Evolutionary conservation across 2,329 filamentous ascomycete genomes (phyloP), one percentile per base, ranked within the genome.

Genomic region (Colletotrichum camelliae): DNA sequence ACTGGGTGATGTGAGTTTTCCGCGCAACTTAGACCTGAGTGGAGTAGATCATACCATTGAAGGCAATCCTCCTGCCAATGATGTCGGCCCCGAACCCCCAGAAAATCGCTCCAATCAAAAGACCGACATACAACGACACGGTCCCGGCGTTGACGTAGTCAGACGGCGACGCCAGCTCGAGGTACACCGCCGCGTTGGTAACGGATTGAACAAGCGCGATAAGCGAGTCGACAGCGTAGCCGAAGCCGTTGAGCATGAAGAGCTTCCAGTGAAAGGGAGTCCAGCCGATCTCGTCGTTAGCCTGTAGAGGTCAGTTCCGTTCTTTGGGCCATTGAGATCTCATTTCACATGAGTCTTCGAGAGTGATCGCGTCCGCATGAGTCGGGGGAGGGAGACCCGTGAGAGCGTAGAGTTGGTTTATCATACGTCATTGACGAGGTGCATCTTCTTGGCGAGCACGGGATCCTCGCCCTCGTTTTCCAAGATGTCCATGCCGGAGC

Each of bases 371-470:
- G 21, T 43, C 61, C 24, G 35, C 31, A 18, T 8, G 62, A 16
- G 27, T n/a, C 24, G 31, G 61, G 24, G 24, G 24, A 27, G 24
- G 15, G 55, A 57, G 37, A 64, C 37, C 33, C 33, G 27, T 21
- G 58, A 72, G 66, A 31, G 39, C 13, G n/a, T 9, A 29, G 48
- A 60, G 43, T 67, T 37, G 48, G 27, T 60, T 6, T 27, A 27
- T 67, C 89, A 84, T 79, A 91, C 91, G 82, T 94, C 89, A 81
- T 94, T 94, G 75, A 94, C 89, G 33, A 94, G 85, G 78, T 92
- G 89, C 91, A 94, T 94, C 82, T 94, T 94, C 55, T 89, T 89
- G 79, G 91, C 90, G 60, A 94, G 84, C 2, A 89, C 91, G 6
- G 91, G 90, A 80, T 94, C 92, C 33, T 90, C 83, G 79, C 90